Conservation (phyloP, 2,329 filamentous ascomycete genomes). For the Fusarium brachygibbosum region DNA sequence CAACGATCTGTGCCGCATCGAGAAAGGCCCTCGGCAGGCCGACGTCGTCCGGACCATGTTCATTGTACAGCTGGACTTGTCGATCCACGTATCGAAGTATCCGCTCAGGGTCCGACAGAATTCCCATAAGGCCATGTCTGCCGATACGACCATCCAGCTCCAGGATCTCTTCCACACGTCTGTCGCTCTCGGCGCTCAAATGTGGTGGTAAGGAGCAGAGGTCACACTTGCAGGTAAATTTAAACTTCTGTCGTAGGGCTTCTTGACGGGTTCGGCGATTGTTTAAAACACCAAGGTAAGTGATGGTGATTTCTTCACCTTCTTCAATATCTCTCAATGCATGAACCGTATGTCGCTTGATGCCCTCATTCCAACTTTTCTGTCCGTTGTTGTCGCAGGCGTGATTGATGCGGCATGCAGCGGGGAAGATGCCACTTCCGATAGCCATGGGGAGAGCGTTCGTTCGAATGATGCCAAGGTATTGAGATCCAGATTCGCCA, state of each 20-base stretch:
- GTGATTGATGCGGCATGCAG: background rate
- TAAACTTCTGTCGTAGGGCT: background rate
- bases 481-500: background rate
- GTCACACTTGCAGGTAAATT: background rate
- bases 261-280: background rate
- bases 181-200: background rate
- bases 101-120: background rate
- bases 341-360: background rate
- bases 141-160: background rate
- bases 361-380: background rate
- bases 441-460: background rate
- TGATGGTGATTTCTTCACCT: background rate
- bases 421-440: background rate
- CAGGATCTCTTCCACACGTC: background rate
- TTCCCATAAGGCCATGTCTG: background rate
- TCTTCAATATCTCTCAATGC: background rate
- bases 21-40: background rate
- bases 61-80: conserved; percentile 4
- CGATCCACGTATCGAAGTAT: background rate
- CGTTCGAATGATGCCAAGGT: background rate
- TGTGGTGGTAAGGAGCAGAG: background rate
- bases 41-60: background rate
- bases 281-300: background rate
- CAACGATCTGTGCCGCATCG: background rate
- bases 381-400: conserved; percentile 3